Evolutionary conservation across 2,329 filamentous ascomycete species (phyloP), one percentile per base, ranked within the genome.

Genomic region (Sordariomycetes sp.): DNA sequence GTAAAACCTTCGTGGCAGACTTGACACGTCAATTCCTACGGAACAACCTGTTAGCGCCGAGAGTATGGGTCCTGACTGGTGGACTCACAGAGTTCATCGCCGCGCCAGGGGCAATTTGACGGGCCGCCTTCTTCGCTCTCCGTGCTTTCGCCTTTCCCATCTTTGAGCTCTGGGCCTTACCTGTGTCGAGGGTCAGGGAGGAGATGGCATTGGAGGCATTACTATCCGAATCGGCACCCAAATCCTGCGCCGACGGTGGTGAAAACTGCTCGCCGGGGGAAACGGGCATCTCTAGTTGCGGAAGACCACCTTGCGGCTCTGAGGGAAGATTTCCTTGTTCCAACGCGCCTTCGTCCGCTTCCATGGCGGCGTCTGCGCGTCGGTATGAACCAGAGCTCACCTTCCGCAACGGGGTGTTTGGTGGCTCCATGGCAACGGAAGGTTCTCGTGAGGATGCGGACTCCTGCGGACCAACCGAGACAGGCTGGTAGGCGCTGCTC

Each of bases 1-100:
- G 80, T 61, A 58, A 80, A 82, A 1, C 59, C 61, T 58, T 71
- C 69, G 2, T 69, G 65, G 62, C 79, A 82, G 17, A 72, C 67
- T 28, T 57, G 25, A 17, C 35, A 25, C n/a, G 15, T 13, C 22
- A 48, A 20, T 50, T 39, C n/a, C 35, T 58, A 28, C 36, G 28
- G 53, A 50, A 58, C 39, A 59, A 52, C 50, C 22, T 35, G 15
- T 48, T 24, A 54, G 50, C n/a, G 13, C 10, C 8, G 48, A 53
- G 8, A 28, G 36, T 53, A 24, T 55, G 7, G 13, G 24, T 20
- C 15, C 10, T 13, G 20, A 32, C 13, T 6, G 25, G 59, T 52
- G 13, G 55, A 42, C 71, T 64, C 69, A 76, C 73, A 25, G 60
- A 60, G 52, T 68, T 64, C 10, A 24, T 28, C 51, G 69, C 64